Evolutionary conservation across 805 yeast species (phyloP).

Genomic region (Cyberlindnera subsufficiens): DNA sequence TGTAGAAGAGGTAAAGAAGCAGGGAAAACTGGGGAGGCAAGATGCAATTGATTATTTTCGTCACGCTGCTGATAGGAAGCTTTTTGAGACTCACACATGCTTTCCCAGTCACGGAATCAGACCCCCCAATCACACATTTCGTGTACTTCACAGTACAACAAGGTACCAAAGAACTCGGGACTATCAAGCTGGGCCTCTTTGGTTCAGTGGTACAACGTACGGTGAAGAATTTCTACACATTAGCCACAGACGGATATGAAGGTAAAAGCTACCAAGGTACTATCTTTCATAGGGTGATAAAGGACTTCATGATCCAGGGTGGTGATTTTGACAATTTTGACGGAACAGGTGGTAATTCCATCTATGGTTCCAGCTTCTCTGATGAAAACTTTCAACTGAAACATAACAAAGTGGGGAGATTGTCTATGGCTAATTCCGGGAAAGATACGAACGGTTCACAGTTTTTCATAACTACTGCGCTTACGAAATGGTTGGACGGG

Average conservation of each 20-base stretch:
- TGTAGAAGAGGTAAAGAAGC: no score
- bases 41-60: conserved; percentile 10
- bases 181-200: conserved; percentile 55
- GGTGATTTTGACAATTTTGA: conserved; percentile 68
- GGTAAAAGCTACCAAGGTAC: conserved; percentile 47
- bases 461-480: conserved; percentile 59
- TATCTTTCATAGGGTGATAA: conserved; percentile 68
- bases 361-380: conserved; percentile 64
- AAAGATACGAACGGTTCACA: conserved; percentile 64
- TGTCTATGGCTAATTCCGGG: conserved; percentile 72
- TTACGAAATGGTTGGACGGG: conserved; percentile 45
- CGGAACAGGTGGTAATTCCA: conserved; percentile 76
- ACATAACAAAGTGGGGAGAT: conserved; percentile 63
- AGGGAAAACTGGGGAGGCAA: not conserved
- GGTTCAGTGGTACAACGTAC: conserved; percentile 64
- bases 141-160: conserved; percentile 21
- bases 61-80: conserved; percentile 5
- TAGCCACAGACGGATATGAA: conserved; percentile 30
- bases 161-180: conserved; percentile 16
- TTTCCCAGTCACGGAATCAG: conserved; percentile 3
- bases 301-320: conserved; percentile 78
- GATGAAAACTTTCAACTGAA: conserved; percentile 74
- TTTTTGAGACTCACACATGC: conserved; percentile 2
- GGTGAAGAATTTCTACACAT: conserved; percentile 48
- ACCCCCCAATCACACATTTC: conserved; percentile 23